Percentiles rank a stretch among this genome's conserved stretches.
These are phyloP conservation scores for Kregervanrija delftensis DNA, from an alignment of 805 yeast genomes.

Conservation along the genomic window DNA sequence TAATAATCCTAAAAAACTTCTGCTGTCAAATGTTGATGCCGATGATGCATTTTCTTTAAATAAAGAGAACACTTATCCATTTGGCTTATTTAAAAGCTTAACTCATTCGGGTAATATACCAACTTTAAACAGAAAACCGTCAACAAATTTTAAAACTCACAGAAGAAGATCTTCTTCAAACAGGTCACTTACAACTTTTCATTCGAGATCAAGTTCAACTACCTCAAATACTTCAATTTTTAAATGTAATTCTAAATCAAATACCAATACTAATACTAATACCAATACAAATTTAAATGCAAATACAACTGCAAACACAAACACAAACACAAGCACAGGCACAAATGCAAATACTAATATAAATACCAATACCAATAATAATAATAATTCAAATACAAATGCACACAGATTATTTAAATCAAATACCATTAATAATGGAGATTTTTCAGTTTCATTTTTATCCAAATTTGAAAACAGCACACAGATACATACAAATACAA, in stretches of 20 bases:
- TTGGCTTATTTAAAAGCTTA: no score
- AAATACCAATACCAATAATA: background rate
- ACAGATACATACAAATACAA: no score
- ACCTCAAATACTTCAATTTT: slow-evolving; percentile 3
- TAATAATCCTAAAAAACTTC: no score
- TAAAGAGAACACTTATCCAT: no score
- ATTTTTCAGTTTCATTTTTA: no score
- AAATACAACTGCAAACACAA: background rate
- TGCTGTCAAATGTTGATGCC: no score
- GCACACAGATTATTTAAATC: no score
- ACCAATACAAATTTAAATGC: background rate
- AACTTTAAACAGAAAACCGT: no score
- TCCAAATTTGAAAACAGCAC: no score
- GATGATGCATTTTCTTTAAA: no score
- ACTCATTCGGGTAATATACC: no score
- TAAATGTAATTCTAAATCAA: slow-evolving; percentile 1
- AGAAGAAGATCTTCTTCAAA: slow-evolving; percentile 14
- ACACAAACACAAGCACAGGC: background rate
- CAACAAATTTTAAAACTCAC: slow-evolving; percentile 15
- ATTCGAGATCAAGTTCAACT: slow-evolving; percentile 1
- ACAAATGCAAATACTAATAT: background rate
- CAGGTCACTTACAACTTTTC: slow-evolving; percentile 14
- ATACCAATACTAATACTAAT: background rate
- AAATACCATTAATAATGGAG: no score
- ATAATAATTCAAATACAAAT: background rate